These are phyloP conservation scores for Hyaloscypha hepaticicola DNA, from an alignment of 495 filamentous ascomycete species.

Conservation along the genomic window DNA sequence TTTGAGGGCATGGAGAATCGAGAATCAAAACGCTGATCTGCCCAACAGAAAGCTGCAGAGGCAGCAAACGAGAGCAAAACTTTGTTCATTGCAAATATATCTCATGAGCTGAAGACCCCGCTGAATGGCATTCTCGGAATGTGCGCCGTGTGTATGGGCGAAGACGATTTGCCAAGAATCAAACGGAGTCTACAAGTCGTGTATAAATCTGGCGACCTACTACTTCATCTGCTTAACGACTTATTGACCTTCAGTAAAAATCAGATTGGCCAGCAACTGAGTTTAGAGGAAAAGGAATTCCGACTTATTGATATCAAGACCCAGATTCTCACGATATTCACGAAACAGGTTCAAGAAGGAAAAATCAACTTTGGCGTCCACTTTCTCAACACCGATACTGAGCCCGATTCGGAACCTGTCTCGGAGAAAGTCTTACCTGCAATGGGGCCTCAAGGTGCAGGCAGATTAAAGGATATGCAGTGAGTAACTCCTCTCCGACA, in stretches of 20 bases:
- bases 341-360: slow-evolving; percentile 80
- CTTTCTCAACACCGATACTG: slow-evolving; percentile 55
- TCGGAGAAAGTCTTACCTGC: slow-evolving; percentile 32
- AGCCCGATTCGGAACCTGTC: not conserved
- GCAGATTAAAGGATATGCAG: slow-evolving; percentile 63
- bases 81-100: slow-evolving; percentile 93
- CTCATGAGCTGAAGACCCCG: slow-evolving; percentile 90
- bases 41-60: slow-evolving; percentile 64
- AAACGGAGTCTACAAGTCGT: slow-evolving; percentile 81
- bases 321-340: slow-evolving; percentile 82
- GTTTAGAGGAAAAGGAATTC: slow-evolving; percentile 83
- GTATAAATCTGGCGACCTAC: slow-evolving; percentile 85
- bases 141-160: slow-evolving; percentile 81
- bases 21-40: not conserved
- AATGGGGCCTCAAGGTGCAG: slow-evolving; percentile 59
- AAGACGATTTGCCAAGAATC: slow-evolving; percentile 72
- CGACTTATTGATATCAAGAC: slow-evolving; percentile 72
- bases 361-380: slow-evolving; percentile 68
- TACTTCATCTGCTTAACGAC: slow-evolving; percentile 87
- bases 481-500: slow-evolving; percentile 4
- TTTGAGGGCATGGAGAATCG: not conserved
- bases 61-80: slow-evolving; percentile 94
- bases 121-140: slow-evolving; percentile 92
- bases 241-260: slow-evolving; percentile 91
- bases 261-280: slow-evolving; percentile 77